Evolutionary conservation across 345 rosid genomes (phyloP), one percentile per base, ranked within the genome.

Genomic region (Camelina sativa): DNA sequence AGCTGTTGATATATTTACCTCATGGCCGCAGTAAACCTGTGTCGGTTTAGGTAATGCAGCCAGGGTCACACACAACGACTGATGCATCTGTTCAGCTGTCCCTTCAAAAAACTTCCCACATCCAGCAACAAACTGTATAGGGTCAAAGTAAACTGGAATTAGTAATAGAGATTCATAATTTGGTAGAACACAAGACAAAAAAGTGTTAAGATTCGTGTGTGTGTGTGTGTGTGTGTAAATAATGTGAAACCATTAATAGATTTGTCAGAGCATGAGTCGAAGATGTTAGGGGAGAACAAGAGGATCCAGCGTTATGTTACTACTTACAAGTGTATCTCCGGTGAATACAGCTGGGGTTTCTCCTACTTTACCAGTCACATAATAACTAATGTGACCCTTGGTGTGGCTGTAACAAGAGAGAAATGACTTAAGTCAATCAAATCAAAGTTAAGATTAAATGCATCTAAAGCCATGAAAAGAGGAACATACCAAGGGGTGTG

Each of bases 71-170:
- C 97, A 91, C 54, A 91, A 80, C 16, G 98, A 93, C 62, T 89
- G 91, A 81, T 93, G 81, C 98, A 93, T 93, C 80, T 93, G 94
- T 53, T 93, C 94, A 61, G 97, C 96, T 20, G 97, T 88, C 72
- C 98, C 98, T 86, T 93, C 98, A 8, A 89, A 91, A 81, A 93
- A 86, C 65, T 82, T 93, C 8, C 98, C 97, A 54, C 97, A 91
- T 6, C 97, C 98, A 71, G 97, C 97, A 50, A 91, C 50, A 65
- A 93, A 93, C 98, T 93, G 78, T 81, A 76, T 8, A 19, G 13
- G 22, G 37, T 12, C 28, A 2, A 55, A 62, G 56, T 22, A 56
- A 56, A 65, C 40, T 8, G 35, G 11, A 13, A 34, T 30, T 56
- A 55, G 25, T 61, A 51, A 34, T 35, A 19, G 44, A 38, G 30